phyloP scores from a whole-genome alignment of 345 rosid genomes.

The Erodium maritimum region DNA sequence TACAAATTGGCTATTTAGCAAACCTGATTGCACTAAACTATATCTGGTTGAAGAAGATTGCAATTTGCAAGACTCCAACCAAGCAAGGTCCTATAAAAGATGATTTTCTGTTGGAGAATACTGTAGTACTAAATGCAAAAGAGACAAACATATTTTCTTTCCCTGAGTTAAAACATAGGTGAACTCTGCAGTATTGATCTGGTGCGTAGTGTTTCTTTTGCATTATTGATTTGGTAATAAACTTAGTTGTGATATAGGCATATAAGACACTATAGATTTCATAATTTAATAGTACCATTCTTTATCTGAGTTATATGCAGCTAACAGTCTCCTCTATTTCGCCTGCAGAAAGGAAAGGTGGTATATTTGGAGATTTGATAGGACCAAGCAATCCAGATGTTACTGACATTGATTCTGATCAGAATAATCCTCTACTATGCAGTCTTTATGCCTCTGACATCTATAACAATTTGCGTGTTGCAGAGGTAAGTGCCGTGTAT shows the following conservation, averaged over 20 bases:
- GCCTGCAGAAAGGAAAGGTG: conserved; percentile 26
- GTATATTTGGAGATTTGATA: conserved; percentile 15
- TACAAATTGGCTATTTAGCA: no score
- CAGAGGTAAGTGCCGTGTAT: conserved; percentile 47
- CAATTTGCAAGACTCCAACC: no score
- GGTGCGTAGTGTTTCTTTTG: neutral
- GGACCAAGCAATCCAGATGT: conserved; percentile 24
- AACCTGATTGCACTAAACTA: no score
- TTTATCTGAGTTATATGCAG: neutral
- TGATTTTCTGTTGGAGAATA: no score
- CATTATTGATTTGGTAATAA: neutral
- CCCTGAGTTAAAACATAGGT: no score
- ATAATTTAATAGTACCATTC: neutral
- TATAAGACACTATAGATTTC: neutral
- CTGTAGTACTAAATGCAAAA: no score
- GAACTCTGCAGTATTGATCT: neutral
- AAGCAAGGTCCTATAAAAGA: no score
- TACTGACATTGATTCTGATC: conserved; percentile 54
- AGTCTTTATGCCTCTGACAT: conserved; percentile 68
- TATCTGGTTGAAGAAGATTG: no score
- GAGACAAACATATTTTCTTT: no score
- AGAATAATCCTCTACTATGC: conserved; percentile 58
- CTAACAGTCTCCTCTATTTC: conserved; percentile 8
- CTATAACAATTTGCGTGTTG: conserved; percentile 50
- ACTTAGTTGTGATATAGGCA: neutral